Evolutionary conservation across 208 protist genomes (phyloP), one percentile per base, ranked within the genome.

Genomic region (Leishmania aethiopica): DNA sequence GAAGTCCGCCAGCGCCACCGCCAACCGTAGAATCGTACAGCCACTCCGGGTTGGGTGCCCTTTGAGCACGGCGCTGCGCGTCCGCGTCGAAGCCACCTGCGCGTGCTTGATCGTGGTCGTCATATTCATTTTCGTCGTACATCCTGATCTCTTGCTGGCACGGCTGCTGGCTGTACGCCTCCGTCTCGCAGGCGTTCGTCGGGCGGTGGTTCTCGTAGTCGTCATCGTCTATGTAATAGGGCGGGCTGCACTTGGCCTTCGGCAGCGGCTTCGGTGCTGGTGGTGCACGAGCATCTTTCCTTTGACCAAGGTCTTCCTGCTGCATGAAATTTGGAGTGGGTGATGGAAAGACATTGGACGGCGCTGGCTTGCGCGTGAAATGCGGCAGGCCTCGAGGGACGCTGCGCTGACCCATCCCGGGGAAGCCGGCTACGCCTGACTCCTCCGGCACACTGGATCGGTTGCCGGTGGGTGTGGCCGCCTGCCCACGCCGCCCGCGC

Each of bases 341-440:
- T 1, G 81, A 77, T 13, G 84, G 83, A 66, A 88, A 93, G 37
- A 88, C 77, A 76, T 85, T 85, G 51, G 85, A 86, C 74, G 73
- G 22, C 19, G 80, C 78, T 28, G 71, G 75, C 53, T 86, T 84
- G 64, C 86, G 87, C 25, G 81, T 37, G 22, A 88, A 35, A 78
- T 80, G 84, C 70, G 81, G 66, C 35, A 75, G 45, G 17, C 53
- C 62, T 10, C 77, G 81, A 3, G 86, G 77, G 32, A 77, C 13
- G 74, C 80, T 80, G 45, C 75, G 49, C 42, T 90, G 25, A 19
- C 90, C 88, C 88, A 91, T 90, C 28, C 86, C 88, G 40, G 83
- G 85, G 60, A 93, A 90, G 40, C 86, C 90, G 2, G 80, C 80
- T 28, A 90, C 74, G 10, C 81, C 86, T 2, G 76, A 71, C 32